Conservation (phyloP, 331 rosid genomes). For the Quercus tomentella region DNA sequence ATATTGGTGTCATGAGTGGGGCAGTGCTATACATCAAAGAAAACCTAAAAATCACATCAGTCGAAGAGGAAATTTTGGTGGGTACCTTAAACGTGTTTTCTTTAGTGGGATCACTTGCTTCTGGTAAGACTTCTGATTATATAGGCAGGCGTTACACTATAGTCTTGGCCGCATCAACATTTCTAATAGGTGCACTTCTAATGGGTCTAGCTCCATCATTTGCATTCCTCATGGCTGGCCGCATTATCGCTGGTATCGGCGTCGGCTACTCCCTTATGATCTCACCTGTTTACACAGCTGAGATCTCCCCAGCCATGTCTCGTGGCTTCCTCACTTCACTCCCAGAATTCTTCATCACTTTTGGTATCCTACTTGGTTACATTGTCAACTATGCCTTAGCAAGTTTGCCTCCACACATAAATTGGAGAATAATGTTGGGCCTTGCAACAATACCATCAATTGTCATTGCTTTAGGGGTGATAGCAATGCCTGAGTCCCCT, state of each 20-base stretch:
- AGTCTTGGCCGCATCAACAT: slow-evolving; percentile 36
- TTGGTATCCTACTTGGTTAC: slow-evolving; percentile 53
- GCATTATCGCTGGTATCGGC: slow-evolving; percentile 48
- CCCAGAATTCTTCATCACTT: slow-evolving; percentile 49
- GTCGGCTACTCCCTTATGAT: slow-evolving; percentile 64
- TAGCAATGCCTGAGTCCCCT: slow-evolving; percentile 65
- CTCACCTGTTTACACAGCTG: slow-evolving; percentile 51
- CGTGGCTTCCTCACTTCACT: slow-evolving; percentile 68
- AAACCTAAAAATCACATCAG: slow-evolving; percentile 27
- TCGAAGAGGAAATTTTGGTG: slow-evolving; percentile 44
- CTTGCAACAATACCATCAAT: slow-evolving; percentile 42
- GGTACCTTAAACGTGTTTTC: slow-evolving; percentile 59
- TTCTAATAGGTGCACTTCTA: slow-evolving; percentile 44
- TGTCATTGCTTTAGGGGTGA: slow-evolving; percentile 28
- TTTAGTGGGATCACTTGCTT: slow-evolving; percentile 51
- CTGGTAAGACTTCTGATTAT: slow-evolving; percentile 54
- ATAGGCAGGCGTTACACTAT: slow-evolving; percentile 63
- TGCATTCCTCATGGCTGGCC: slow-evolving; percentile 32
- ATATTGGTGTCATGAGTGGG: slow-evolving; percentile 75
- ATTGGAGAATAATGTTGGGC: slow-evolving; percentile 63
- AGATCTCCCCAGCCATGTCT: slow-evolving; percentile 50
- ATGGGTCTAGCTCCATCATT: slow-evolving; percentile 61
- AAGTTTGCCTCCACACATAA: slow-evolving; percentile 15
- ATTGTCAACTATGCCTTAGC: slow-evolving; percentile 42
- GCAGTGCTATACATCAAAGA: slow-evolving; percentile 50